phyloP scores from a whole-genome alignment of 2,329 filamentous ascomycete genomes.

The Orbilia ellipsospora region DNA sequence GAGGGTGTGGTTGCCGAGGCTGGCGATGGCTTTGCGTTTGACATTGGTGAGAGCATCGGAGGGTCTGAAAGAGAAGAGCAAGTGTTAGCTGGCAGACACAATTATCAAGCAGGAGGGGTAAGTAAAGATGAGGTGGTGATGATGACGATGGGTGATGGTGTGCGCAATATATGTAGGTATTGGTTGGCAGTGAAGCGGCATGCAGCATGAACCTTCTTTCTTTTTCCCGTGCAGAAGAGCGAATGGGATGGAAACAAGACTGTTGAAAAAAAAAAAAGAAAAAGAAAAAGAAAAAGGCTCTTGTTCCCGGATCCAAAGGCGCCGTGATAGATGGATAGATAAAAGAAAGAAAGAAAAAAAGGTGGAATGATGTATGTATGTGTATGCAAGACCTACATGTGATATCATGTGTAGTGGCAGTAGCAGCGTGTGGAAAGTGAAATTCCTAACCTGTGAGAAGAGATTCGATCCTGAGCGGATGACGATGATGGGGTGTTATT shows the following conservation, averaged over 20 bases:
- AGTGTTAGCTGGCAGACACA: conserved; percentile 20
- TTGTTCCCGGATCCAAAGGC: too few species aligned
- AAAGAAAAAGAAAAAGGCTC: conserved; percentile 4
- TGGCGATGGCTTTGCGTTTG: conserved; percentile 52
- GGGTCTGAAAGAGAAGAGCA: conserved; percentile 9
- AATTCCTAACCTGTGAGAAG: conserved; percentile 53
- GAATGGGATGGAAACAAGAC: conserved; percentile 1
- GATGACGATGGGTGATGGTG: neutral
- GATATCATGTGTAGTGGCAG: neutral
- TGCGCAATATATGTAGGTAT: conserved; percentile 31
- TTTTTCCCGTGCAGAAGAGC: neutral
- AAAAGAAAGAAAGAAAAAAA: conserved; percentile 18
- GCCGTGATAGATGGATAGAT: neutral
- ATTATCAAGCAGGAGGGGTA: conserved; percentile 5
- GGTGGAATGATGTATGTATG: conserved; percentile 12
- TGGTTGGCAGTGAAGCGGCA: conserved; percentile 36
- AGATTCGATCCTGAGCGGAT: conserved; percentile 25
- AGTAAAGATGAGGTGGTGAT: conserved; percentile 10
- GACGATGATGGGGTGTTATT: neutral
- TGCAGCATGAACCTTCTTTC: conserved; percentile 14
- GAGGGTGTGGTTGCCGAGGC: conserved; percentile 48
- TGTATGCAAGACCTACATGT: conserved; percentile 53
- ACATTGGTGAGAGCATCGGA: conserved; percentile 28
- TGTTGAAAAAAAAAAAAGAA: conserved; percentile 7
- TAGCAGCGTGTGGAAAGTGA: conserved; percentile 35